Evolutionary conservation across 1,139 yeast species (phyloP).

Genomic region (Blastobotrys arbuscula): DNA sequence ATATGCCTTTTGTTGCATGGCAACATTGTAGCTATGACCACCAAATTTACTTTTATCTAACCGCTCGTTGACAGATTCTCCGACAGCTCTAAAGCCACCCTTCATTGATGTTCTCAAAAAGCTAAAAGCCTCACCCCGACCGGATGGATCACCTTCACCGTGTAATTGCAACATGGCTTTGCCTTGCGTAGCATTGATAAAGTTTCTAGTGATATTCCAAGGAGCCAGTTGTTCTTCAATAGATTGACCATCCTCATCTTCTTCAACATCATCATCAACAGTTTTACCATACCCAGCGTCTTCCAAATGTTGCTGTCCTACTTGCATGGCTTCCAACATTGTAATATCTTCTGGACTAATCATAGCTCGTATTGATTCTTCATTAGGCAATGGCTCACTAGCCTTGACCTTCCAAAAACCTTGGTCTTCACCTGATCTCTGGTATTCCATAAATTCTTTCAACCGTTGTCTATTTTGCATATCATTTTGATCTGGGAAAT

Average conservation of each 20-base stretch:
- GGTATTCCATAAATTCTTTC: conserved; percentile 98
- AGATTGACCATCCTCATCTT: conserved; percentile 42
- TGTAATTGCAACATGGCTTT: conserved; percentile 94
- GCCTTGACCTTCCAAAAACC: conserved; percentile 91
- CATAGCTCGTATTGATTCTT: conserved; percentile 76
- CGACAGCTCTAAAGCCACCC: conserved; percentile 78
- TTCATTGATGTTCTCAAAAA: conserved; percentile 89
- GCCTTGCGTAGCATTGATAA: conserved; percentile 90
- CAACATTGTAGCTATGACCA: conserved; percentile 70
- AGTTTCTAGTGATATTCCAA: conserved; percentile 89
- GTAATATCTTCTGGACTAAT: conserved; percentile 90
- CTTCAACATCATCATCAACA: conserved; percentile 38
- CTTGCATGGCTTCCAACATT: conserved; percentile 86
- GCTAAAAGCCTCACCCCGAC: conserved; percentile 86
- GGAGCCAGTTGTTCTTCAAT: conserved; percentile 86
- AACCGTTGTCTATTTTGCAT: conserved; percentile 95
- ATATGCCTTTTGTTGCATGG: conserved; percentile 85
- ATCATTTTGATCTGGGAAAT: conserved; percentile 95
- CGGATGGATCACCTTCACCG: conserved; percentile 97
- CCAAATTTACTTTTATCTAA: conserved; percentile 43
- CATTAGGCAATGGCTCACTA: conserved; percentile 65
- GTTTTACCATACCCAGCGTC: conserved; percentile 57
- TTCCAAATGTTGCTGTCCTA: conserved; percentile 78
- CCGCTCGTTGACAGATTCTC: conserved; percentile 40
- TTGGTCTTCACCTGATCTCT: conserved; percentile 89